Conservation (phyloP, 768 basidiomycete genomes). For the Pulveroboletus sp. region DNA sequence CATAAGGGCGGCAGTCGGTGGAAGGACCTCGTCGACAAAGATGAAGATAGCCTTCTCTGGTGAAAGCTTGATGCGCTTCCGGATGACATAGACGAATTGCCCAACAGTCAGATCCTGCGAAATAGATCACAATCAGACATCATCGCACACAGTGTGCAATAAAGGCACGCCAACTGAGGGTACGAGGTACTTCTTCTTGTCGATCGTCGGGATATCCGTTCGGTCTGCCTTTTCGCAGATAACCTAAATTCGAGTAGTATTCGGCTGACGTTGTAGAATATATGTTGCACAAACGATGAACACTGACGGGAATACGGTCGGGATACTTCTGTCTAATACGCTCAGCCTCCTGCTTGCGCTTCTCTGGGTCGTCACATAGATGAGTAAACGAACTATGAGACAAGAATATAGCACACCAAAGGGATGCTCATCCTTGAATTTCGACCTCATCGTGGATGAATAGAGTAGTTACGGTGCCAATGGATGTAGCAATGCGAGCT, state of each 20-base stretch:
- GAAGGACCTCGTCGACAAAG: constrained; percentile 97
- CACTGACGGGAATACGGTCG: constrained; percentile 90
- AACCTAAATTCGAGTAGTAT: constrained; percentile 50
- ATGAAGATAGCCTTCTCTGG: constrained; percentile 99
- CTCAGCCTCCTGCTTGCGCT: constrained; percentile 98
- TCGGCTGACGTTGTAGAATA: constrained; percentile 9
- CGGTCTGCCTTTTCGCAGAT: constrained; percentile 99
- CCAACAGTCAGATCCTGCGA: constrained; percentile 90
- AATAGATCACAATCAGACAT: constrained; percentile 21
- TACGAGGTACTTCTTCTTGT: constrained; percentile 99
- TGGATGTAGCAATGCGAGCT: constrained; percentile 3
- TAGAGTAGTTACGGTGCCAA: constrained; percentile 2
- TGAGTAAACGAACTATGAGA: constrained; percentile 32
- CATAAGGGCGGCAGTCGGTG: constrained; percentile 97
- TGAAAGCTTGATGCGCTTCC: constrained; percentile 99
- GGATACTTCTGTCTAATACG: constrained; percentile 98
- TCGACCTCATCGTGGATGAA: constrained; percentile 67
- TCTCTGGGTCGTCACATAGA: constrained; percentile 56
- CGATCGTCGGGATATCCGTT: constrained; percentile 97
- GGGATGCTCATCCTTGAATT: constrained; percentile 99
- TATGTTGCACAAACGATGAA: not conserved
- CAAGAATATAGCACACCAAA: constrained; percentile 59
- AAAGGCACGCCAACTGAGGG: constrained; percentile 66
- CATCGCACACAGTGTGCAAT: constrained; percentile 12
- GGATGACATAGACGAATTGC: constrained; percentile 99